These are phyloP conservation scores for Rhodamnia argentea DNA, from an alignment of 345 rosid genomes.

Conservation along the genomic window DNA sequence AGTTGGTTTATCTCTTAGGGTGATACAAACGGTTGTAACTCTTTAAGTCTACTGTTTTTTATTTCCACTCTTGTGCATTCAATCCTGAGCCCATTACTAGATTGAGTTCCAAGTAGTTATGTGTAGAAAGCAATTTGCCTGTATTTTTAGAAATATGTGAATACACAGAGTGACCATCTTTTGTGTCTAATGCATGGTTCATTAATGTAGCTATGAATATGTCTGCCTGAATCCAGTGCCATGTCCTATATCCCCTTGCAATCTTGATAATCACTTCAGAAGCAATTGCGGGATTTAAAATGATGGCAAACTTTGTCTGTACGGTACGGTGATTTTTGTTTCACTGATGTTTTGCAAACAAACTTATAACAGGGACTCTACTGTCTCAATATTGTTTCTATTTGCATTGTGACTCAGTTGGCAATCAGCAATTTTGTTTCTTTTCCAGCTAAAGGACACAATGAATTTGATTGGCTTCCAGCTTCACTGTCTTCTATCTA, in stretches of 20 bases:
- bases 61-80: neutral
- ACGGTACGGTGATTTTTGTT: neutral
- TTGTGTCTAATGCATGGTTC: neutral
- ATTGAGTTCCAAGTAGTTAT: neutral
- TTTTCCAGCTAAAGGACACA: neutral
- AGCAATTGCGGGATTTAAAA: neutral
- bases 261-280: neutral
- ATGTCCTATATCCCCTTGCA: neutral
- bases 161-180: neutral
- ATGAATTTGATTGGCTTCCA: neutral
- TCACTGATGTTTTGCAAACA: neutral
- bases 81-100: neutral
- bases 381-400: neutral
- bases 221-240: neutral
- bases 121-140: neutral
- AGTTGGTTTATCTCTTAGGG: conserved; percentile 41
- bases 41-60: neutral
- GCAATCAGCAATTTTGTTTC: neutral
- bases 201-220: neutral
- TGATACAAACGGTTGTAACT: conserved; percentile 27
- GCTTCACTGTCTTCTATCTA: neutral
- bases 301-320: neutral
- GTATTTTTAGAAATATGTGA: neutral
- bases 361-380: neutral
- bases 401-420: neutral